Conservation (phyloP, 805 yeast species). For the Jamesozyma lodderae region DNA sequence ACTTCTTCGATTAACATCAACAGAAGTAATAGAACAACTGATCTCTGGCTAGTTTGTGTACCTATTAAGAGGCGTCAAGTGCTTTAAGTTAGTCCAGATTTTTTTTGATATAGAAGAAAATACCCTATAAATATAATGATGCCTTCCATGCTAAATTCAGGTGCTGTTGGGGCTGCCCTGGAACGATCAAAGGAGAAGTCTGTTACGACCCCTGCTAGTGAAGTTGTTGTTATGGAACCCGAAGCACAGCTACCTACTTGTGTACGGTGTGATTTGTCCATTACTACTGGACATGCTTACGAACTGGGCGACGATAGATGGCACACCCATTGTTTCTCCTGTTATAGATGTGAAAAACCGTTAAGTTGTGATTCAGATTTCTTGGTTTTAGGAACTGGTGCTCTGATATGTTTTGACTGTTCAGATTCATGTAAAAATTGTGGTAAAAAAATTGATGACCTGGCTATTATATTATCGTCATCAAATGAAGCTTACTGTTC, state of each 20-base stretch:
- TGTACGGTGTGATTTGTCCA: conserved; percentile 41
- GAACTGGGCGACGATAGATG: conserved; percentile 91
- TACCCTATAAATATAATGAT: too few relatives aligned
- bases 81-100: too few relatives aligned
- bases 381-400: conserved; percentile 87
- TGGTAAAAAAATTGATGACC: conserved; percentile 80
- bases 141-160: too few relatives aligned
- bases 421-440: conserved; percentile 88
- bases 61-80: too few relatives aligned
- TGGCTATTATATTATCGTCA: conserved; percentile 77
- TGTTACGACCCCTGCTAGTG: too few relatives aligned
- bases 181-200: too few relatives aligned
- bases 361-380: conserved; percentile 85
- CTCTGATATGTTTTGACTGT: conserved; percentile 82
- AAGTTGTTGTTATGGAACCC: too few relatives aligned
- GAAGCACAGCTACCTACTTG: conserved; percentile 29
- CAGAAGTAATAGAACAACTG: too few relatives aligned
- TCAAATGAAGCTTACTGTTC: conserved; percentile 95
- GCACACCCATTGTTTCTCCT: conserved; percentile 89
- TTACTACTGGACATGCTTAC: conserved; percentile 87
- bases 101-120: too few relatives aligned
- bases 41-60: too few relatives aligned
- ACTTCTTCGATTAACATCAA: too few relatives aligned
- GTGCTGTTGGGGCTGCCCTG: too few relatives aligned
- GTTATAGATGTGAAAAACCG: conserved; percentile 71